Conservation (phyloP, 441 rosid species). For the Mallotus repandus region DNA sequence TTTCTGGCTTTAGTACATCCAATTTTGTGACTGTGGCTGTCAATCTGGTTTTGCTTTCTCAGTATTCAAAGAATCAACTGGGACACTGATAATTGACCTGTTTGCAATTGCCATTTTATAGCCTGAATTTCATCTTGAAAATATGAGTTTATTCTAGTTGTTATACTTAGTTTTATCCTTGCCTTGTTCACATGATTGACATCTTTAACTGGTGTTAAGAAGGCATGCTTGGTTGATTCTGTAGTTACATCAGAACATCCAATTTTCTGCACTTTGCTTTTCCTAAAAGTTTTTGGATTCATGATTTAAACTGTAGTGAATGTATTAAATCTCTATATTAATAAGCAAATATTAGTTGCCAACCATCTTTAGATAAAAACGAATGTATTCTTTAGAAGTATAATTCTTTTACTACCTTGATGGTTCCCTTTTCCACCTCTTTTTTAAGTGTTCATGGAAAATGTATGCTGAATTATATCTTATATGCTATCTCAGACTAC, state of each 20-base stretch:
- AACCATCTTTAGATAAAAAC: background rate
- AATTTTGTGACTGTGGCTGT: background rate
- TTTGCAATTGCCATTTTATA: background rate
- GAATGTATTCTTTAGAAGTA: background rate
- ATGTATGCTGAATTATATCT: constrained; percentile 17
- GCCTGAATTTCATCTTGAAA: background rate
- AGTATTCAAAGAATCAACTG: background rate
- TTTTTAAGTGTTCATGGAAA: background rate
- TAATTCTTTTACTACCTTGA: background rate
- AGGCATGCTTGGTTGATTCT: background rate
- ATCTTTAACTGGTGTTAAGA: background rate
- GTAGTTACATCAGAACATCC: background rate
- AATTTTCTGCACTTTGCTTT: background rate
- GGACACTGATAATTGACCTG: background rate
- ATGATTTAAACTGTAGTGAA: no score
- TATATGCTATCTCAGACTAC: constrained; percentile 54
- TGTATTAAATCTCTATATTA: no score
- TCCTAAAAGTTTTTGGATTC: background rate
- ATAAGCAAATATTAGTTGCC: background rate
- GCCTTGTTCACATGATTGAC: background rate
- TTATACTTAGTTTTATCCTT: background rate
- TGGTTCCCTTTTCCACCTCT: no score
- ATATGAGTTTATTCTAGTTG: background rate
- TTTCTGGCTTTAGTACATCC: background rate
- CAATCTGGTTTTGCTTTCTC: background rate